These are phyloP conservation scores for Pachysandra terminalis DNA, from an alignment of 164 flowering plant genomes.

Conservation along the genomic window DNA sequence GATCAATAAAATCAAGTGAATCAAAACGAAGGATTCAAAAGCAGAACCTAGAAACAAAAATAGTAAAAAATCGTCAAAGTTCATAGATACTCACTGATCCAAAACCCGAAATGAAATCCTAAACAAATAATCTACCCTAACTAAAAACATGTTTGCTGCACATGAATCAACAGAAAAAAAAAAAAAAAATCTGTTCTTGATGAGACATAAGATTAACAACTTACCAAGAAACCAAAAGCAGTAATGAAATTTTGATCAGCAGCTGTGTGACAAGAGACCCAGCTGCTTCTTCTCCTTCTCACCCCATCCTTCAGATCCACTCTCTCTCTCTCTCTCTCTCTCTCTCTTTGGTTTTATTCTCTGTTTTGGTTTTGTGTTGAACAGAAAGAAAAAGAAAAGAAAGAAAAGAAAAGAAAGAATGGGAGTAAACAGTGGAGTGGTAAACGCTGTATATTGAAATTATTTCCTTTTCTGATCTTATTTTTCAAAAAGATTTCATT, in stretches of 20 bases:
- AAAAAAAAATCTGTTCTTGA: constrained; percentile 1
- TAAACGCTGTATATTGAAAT: no score
- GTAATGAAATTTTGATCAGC: constrained; percentile 22
- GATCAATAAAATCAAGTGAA: constrained; percentile 10
- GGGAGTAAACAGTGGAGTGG: no score
- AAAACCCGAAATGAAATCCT: constrained; percentile 1
- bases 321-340: constrained; percentile 8
- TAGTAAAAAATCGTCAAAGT: neutral
- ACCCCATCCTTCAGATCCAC: constrained; percentile 28
- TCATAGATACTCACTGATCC: neutral
- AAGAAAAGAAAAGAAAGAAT: no score
- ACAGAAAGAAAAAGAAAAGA: no score
- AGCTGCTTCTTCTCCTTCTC: constrained; percentile 31
- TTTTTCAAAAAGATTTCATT: no score
- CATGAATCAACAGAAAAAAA: constrained; percentile 15
- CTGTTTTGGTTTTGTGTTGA: no score
- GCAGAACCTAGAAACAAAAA: neutral
- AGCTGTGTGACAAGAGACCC: constrained; percentile 25
- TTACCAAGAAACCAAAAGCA: constrained; percentile 23
- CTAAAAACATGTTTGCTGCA: constrained; percentile 11
- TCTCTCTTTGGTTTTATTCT: no score
- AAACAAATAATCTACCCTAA: constrained; percentile 14
- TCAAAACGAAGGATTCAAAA: constrained; percentile 2
- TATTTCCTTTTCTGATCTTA: no score
- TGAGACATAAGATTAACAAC: constrained; percentile 15